Base-by-base conservation (phyloP, 2,329 filamentous ascomycete genomes). In the Lasiodiplodia sp. region DNA sequence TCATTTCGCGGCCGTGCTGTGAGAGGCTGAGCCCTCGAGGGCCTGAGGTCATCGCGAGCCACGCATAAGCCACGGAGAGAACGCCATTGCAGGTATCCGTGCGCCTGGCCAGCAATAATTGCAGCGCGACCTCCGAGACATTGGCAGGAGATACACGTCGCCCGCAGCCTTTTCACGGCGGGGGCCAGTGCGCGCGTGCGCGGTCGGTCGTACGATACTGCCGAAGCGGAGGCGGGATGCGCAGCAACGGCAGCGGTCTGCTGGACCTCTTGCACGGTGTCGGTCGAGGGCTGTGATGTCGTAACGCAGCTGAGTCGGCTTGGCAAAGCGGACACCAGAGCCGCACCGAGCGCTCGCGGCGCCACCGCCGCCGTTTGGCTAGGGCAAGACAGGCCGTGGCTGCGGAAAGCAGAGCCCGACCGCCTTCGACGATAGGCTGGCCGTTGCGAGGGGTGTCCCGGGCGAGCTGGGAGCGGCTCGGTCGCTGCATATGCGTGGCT, bases 141-240 rank as follows among this genome's bases (percentile, higher is more conserved):
- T 64, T 47, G 60, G 47, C 60, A 64, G 60, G 60, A 64, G 47
- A 64, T 52, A 64, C 60, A 64, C 60, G 60, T 64, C 34, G n/a
- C 23, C 44, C 60, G 38, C 31, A 64, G 31, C 18, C 47, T 52
- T 64, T 52, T 37, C 52, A 52, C 38, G 25, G 47, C 60, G 47
- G 60, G 58, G 31, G 47, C 60, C 60, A 52, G 31, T 64, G 60
- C 60, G 47, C 58, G 23, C n/a, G 18, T 37, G 10, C 40, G 31
- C 47, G 18, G 12, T 21, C 25, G 40, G 40, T 64, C 60, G 60
- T 52, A 64, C 60, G 60, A 64, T 23, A 7, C 37, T 37, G 40
- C 25, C 23, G 58, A 25, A 14, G 40, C 40, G 40, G 40, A 47
- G 18, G 40, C 18, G 14, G 3, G 40, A 21, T 11, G 21, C 18